Conservation (phyloP, 768 basidiomycete species). For the Auriscalpium orientale region DNA sequence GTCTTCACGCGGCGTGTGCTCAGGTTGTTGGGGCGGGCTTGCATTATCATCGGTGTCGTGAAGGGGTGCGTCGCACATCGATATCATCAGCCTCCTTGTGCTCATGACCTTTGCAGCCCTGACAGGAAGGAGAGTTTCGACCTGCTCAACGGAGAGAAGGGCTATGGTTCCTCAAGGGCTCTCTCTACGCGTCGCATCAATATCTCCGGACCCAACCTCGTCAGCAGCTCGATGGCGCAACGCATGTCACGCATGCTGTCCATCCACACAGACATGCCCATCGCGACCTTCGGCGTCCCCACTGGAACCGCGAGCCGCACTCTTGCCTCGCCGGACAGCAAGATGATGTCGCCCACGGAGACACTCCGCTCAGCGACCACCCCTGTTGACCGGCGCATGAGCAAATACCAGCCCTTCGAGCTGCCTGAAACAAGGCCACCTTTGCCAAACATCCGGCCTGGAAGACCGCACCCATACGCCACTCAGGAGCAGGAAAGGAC, state of each 20-base stretch:
- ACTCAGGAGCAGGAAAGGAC: not conserved
- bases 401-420: not conserved
- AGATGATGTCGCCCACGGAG: not conserved
- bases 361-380: not conserved
- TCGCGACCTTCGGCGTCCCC: not conserved
- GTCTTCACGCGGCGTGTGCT: conserved; percentile 51
- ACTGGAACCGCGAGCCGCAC: not conserved
- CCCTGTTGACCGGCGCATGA: not conserved
- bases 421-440: not conserved
- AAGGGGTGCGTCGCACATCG: conserved; percentile 51
- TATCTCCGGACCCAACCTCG: conserved; percentile 9
- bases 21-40: conserved; percentile 44
- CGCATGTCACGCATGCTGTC: conserved; percentile 5
- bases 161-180: not conserved
- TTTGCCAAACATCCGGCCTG: not conserved
- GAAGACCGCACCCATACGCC: not conserved
- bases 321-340: not conserved
- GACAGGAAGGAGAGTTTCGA: conserved; percentile 11
- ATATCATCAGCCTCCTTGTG: too few relatives aligned
- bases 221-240: conserved; percentile 4
- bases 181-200: conserved; percentile 7
- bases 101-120: not conserved
- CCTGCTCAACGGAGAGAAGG: conserved; percentile 7
- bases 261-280: not conserved
- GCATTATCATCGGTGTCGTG: conserved; percentile 52